phyloP scores from a whole-genome alignment of 768 basidiomycete genomes.

The Trametes cingulata region DNA sequence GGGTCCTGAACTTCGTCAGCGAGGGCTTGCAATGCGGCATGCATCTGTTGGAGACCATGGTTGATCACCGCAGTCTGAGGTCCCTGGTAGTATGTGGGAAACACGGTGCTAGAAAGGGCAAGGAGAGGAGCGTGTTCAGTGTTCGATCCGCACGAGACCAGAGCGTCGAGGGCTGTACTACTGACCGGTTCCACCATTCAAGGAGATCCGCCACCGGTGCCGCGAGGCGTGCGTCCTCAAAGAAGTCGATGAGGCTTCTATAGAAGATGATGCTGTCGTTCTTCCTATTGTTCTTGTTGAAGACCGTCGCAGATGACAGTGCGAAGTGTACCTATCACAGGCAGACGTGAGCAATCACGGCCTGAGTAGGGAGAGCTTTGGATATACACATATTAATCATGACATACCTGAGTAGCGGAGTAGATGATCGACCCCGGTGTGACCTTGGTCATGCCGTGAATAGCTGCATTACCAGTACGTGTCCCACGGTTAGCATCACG shows the following conservation, averaged over 20 bases:
- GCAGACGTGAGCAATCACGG: too few species aligned
- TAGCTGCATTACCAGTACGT: not conserved
- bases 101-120: too few species aligned
- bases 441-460: not conserved
- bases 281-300: not conserved
- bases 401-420: not conserved
- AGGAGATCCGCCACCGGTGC: not conserved
- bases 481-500: not conserved
- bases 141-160: too few species aligned
- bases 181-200: not conserved
- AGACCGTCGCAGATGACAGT: not conserved
- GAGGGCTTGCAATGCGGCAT: too few species aligned
- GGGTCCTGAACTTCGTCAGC: too few species aligned
- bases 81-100: too few species aligned
- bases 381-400: too few species aligned
- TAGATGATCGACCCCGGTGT: not conserved
- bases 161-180: too few species aligned
- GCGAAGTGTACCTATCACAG: conserved; percentile 5
- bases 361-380: too few species aligned
- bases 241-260: not conserved
- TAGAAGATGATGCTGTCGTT: not conserved
- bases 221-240: not conserved
- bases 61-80: too few species aligned
- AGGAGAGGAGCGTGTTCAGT: too few species aligned
- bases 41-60: too few species aligned